Percentiles rank a stretch among this genome's conserved stretches.
These are phyloP conservation scores for Saccharomyces hybrid DNA, from an alignment of 1,139 yeast genomes.

Conservation along the genomic window DNA sequence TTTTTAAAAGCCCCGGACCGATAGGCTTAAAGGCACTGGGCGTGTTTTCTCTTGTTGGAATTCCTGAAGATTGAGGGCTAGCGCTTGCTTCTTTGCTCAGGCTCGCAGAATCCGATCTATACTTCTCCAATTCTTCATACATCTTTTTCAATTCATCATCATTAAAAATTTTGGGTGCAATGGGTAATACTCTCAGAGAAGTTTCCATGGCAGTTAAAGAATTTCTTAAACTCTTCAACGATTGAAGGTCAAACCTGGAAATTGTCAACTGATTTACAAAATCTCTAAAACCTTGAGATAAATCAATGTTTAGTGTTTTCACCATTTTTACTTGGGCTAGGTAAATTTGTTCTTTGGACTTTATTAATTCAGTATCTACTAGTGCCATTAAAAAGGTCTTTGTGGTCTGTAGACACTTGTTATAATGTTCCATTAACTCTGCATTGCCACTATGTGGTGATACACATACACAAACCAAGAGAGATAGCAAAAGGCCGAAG, in stretches of 20 bases:
- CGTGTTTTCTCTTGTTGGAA: slow-evolving; percentile 12
- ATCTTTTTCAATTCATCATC: slow-evolving; percentile 15
- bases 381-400: slow-evolving; percentile 23
- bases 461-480: slow-evolving; percentile 32
- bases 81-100: slow-evolving; percentile 8
- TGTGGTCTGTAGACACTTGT: slow-evolving; percentile 20
- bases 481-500: slow-evolving; percentile 37
- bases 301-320: slow-evolving; percentile 27
- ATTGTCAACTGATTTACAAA: slow-evolving; percentile 37
- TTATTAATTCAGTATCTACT: slow-evolving; percentile 16
- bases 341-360: slow-evolving; percentile 15
- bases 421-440: slow-evolving; percentile 21
- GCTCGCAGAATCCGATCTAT: slow-evolving; percentile 2
- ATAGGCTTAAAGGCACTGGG: slow-evolving; percentile 6
- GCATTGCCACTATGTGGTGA: slow-evolving; percentile 38
- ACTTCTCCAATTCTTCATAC: slow-evolving; percentile 10
- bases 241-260: slow-evolving; percentile 31
- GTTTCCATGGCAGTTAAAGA: slow-evolving; percentile 35
- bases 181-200: slow-evolving; percentile 38
- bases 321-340: slow-evolving; percentile 29
- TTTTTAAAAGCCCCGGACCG: background rate
- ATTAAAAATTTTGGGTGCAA: slow-evolving; percentile 17
- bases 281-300: slow-evolving; percentile 39
- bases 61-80: slow-evolving; percentile 23
- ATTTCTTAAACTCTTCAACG: slow-evolving; percentile 36